A percentile compares a stretch with the other conserved stretches of the same genome.
Conservation (phyloP, 1,139 yeast genomes). For the Wickerhamiella infanticola region DNA sequence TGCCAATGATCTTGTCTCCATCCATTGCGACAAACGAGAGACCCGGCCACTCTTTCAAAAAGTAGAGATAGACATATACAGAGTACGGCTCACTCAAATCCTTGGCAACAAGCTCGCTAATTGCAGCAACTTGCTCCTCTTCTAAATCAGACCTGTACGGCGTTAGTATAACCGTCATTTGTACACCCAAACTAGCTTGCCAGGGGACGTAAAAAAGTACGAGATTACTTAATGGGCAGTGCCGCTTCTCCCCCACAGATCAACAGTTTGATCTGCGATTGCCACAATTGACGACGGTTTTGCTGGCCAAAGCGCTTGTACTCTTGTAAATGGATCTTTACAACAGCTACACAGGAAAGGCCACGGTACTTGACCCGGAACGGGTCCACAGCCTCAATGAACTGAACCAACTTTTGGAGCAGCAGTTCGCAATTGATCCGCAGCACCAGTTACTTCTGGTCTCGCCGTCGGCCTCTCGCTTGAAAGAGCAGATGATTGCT, state of each 20-base stretch:
- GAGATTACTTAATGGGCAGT: no score
- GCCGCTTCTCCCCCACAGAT: no score
- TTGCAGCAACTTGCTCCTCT: conserved; percentile 20
- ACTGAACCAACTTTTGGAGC: conserved; percentile 13
- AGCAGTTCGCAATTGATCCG: conserved; percentile 12
- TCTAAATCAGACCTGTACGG: conserved; percentile 20
- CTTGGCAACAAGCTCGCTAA: conserved; percentile 36
- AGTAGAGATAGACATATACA: conserved; percentile 52
- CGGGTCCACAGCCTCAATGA: conserved; percentile 13
- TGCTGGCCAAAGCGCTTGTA: no score
- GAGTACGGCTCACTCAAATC: conserved; percentile 65
- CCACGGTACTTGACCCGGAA: conserved; percentile 2
- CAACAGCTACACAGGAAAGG: conserved; percentile 11
- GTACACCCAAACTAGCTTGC: no score
- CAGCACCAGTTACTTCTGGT: conserved; percentile 20
- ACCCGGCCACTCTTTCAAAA: conserved; percentile 55
- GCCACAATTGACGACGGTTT: no score
- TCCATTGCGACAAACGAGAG: conserved; percentile 38
- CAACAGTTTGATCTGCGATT: no score
- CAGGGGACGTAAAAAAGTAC: no score
- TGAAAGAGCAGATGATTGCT: conserved; percentile 18
- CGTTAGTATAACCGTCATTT: conserved; percentile 15
- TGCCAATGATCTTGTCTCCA: conserved; percentile 43
- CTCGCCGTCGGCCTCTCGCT: conserved; percentile 18
- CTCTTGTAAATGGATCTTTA: conserved; percentile 6